Evolutionary conservation across 495 filamentous ascomycete genomes (phyloP).

Genomic region (Penicillium macrosclerotiorum): DNA sequence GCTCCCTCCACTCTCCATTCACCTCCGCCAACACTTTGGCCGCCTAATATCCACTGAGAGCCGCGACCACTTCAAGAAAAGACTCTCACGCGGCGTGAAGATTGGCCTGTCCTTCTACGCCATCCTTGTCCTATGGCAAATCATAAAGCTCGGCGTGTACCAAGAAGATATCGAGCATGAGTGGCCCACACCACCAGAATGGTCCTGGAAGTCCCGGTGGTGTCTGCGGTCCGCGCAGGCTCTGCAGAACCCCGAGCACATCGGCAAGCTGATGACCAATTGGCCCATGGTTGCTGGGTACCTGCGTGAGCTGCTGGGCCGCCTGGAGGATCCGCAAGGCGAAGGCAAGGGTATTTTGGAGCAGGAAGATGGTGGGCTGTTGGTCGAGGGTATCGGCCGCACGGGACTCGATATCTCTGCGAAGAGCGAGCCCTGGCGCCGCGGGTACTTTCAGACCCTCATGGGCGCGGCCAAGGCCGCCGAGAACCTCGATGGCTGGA

Average conservation of each 20-base stretch:
- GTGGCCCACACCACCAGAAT: slow-evolving; percentile 74
- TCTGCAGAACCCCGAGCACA: slow-evolving; percentile 52
- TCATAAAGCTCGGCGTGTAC: slow-evolving; percentile 57
- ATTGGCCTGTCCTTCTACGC: slow-evolving; percentile 54
- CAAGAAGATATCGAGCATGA: slow-evolving; percentile 69
- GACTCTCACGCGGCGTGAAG: slow-evolving; percentile 60
- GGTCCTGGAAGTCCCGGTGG: slow-evolving; percentile 61
- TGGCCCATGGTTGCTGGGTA: slow-evolving; percentile 61
- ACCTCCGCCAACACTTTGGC: slow-evolving; percentile 54
- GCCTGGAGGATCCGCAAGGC: slow-evolving; percentile 60
- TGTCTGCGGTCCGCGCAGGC: slow-evolving; percentile 56
- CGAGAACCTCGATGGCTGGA: slow-evolving; percentile 76
- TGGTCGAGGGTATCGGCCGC: slow-evolving; percentile 53
- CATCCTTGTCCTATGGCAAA: slow-evolving; percentile 48
- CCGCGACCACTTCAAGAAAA: slow-evolving; percentile 63
- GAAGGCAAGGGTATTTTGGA: slow-evolving; percentile 66
- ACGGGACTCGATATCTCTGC: slow-evolving; percentile 66
- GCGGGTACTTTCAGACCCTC: slow-evolving; percentile 76
- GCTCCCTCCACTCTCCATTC: slow-evolving; percentile 38
- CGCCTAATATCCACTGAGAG: slow-evolving; percentile 76
- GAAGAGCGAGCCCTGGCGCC: slow-evolving; percentile 77
- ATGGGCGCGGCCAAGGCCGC: slow-evolving; percentile 73
- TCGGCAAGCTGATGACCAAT: slow-evolving; percentile 52
- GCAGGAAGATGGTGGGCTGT: slow-evolving; percentile 54
- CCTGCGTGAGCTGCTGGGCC: slow-evolving; percentile 51